Base-by-base conservation (phyloP, 2,329 filamentous ascomycete genomes). In the Stenocarpella maydis region DNA sequence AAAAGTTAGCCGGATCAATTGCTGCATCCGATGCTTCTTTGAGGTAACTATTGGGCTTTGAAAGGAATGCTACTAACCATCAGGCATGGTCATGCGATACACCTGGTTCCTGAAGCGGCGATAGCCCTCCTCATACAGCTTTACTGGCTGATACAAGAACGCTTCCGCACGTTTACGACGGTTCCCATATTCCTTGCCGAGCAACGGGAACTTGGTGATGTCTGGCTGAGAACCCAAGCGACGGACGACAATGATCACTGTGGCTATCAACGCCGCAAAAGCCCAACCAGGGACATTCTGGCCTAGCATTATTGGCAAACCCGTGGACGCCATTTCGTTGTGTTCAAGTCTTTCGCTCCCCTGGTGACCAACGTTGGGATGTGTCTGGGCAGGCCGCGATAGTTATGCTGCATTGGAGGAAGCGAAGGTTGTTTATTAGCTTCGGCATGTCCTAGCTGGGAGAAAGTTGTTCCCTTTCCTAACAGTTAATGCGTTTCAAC, bases 11-110 rank as follows among this genome's bases (percentile, higher is more conserved):
- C 4, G 10, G 15, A n/a, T n/a, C n/a, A n/a, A n/a, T 10, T 19
- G 14, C 10, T 4, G 9, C 1, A 10, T 2, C 10, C 2, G 34
- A 14, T 9, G 24, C n/a, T 54, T 39, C 10, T 39, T 3, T 24
- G 34, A 37, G 34, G 2, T 10, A 37, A 9, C 15, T 4, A 34
- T 4, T 34, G 31, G 9, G 31, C 31, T 34, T 34, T 34, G 31
- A 17, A 31, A 4, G 19, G 58, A 26, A 34, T 24, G 24, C 45
- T 4, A 66, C 41, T 41, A 24, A 68, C 66, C 60, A 45, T 71
- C 63, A n/a, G 54, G 31, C 54, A 65, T 71, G 2, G 67, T 71
- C 17, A 71, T 21, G 5, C 70, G 70, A 52, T 69, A 71, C 4
- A 69, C 55, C 9, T 65, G 39, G 43, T 69, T 45, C 28, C 65